Base-by-base conservation (phyloP, 805 yeast genomes). In the Wickerhamia fluorescens region DNA sequence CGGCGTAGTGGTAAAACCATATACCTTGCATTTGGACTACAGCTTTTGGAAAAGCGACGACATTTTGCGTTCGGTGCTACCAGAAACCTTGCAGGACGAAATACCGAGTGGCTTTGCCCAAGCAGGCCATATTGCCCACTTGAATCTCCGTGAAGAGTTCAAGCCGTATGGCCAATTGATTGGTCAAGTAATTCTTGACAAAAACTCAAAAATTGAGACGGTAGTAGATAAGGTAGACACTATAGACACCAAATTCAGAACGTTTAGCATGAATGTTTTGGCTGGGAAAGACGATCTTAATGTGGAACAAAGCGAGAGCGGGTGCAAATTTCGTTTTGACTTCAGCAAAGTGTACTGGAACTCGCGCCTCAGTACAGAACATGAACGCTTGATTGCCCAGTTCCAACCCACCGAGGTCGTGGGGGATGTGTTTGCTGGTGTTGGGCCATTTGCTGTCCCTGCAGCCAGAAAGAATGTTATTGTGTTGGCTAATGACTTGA, bases 271-370 rank as follows among this genome's bases (percentile, higher is more conserved):
- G 97, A 85, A 88, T 37, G 78, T 94, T 0, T 65, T 92, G 29
- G 98, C 97, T 0, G 97, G 98, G 6, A 76, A 73, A 33, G 67
- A 72, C 20, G 73, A 82, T 40, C 73, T 83, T 38, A 49, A 73
- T 20, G 98, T 89, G 10, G 83, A 83, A 39, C 96, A 89, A 54
- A 73, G 68, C 38, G 98, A 92, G 52, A 74, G 88, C 35, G 84
- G 84, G 20, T 89, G 99, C 61, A 55, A 62, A 7, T 92, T 92
- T 58, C 71, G 63, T 26, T 89, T 92, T 54, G 95, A 92, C 48
- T 92, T 94, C 52, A 73, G 84, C 34, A 83, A 85, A 49, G 98
- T 94, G 4, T 92, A 94, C 56, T 92, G 99, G 99, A 92, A 92
- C 52, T 85, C 96, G 10, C 71, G 98, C 42, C 65, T 92, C 28